phyloP scores from a whole-genome alignment of 2,329 filamentous ascomycete genomes.

The Dactylellina cionopaga region DNA sequence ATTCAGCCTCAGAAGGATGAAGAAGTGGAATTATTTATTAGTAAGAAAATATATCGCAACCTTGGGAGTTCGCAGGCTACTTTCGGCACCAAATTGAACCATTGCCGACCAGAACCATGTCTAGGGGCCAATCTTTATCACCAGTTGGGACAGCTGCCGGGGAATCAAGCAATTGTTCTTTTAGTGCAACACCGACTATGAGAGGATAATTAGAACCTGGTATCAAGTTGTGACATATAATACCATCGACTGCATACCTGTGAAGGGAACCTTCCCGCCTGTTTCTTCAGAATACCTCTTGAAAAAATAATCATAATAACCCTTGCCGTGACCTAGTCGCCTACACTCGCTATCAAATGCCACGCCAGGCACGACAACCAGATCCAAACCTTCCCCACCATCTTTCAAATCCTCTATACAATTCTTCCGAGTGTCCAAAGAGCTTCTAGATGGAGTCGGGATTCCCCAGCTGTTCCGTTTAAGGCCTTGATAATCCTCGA shows the following conservation, averaged over 20 bases:
- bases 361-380: conserved; percentile 91
- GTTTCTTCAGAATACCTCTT: conserved; percentile 72
- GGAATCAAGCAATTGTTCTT: conserved; percentile 79
- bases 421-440: conserved; percentile 74
- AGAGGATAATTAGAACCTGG: conserved; percentile 52
- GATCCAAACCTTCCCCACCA: conserved; percentile 70
- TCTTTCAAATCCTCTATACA: conserved; percentile 56
- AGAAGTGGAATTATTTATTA: neutral
- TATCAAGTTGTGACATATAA: conserved; percentile 53
- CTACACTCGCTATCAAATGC: conserved; percentile 82
- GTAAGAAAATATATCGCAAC: neutral
- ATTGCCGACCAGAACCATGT: conserved; percentile 56
- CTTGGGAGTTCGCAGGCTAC: neutral
- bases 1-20: too few species aligned
- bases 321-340: conserved; percentile 90
- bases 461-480: conserved; percentile 90
- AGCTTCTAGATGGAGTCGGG: conserved; percentile 77
- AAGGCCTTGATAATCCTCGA: conserved; percentile 81
- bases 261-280: conserved; percentile 66
- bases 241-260: conserved; percentile 62
- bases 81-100: conserved; percentile 55
- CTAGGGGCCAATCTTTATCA: conserved; percentile 56
- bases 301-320: conserved; percentile 96
- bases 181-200: conserved; percentile 76
- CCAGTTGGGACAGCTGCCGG: conserved; percentile 68